Percentiles rank a stretch among this genome's conserved stretches.
Conservation (phyloP, 805 yeast genomes). For the Candida alai region DNA sequence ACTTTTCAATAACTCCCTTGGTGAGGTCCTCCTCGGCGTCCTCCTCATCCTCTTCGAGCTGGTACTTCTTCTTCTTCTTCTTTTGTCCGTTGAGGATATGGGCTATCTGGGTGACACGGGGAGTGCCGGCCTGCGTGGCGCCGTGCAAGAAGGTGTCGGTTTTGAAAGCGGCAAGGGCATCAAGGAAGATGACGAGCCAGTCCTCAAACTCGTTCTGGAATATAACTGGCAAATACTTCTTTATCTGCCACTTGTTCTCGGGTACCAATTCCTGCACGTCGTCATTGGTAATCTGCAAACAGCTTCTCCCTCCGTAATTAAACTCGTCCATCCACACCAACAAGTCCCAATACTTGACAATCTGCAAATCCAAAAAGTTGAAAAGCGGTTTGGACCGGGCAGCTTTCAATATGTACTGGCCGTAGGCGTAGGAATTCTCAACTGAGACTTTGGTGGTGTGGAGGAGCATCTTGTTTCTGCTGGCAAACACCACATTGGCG, state of each 20-base stretch:
- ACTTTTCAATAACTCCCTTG: slow-evolving; percentile 49
- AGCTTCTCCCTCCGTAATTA: slow-evolving; percentile 75
- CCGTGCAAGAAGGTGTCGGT: slow-evolving; percentile 34
- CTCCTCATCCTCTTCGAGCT: slow-evolving; percentile 34
- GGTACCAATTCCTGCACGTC: slow-evolving; percentile 46
- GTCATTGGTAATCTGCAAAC: slow-evolving; percentile 41
- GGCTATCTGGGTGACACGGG: slow-evolving; percentile 66
- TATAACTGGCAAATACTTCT: slow-evolving; percentile 66
- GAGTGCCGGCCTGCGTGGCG: slow-evolving; percentile 41
- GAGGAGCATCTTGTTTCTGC: slow-evolving; percentile 67
- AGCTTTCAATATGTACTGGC: slow-evolving; percentile 76
- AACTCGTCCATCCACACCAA: slow-evolving; percentile 91
- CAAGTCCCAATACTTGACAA: slow-evolving; percentile 86
- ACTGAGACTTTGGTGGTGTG: slow-evolving; percentile 74
- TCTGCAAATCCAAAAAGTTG: slow-evolving; percentile 70
- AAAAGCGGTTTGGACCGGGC: slow-evolving; percentile 79
- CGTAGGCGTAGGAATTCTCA: slow-evolving; percentile 86
- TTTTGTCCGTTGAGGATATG: slow-evolving; percentile 46
- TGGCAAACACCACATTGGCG: slow-evolving; percentile 76
- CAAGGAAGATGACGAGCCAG: slow-evolving; percentile 78
- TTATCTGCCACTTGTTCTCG: slow-evolving; percentile 73
- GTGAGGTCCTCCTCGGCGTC: too few relatives aligned
- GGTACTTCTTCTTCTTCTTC: slow-evolving; percentile 30
- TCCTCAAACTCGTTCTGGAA: slow-evolving; percentile 81
- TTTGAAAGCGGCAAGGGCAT: slow-evolving; percentile 56